These are phyloP conservation scores for Colletotrichum eleusines DNA, from an alignment of 2,329 filamentous ascomycete species.

Conservation along the genomic window DNA sequence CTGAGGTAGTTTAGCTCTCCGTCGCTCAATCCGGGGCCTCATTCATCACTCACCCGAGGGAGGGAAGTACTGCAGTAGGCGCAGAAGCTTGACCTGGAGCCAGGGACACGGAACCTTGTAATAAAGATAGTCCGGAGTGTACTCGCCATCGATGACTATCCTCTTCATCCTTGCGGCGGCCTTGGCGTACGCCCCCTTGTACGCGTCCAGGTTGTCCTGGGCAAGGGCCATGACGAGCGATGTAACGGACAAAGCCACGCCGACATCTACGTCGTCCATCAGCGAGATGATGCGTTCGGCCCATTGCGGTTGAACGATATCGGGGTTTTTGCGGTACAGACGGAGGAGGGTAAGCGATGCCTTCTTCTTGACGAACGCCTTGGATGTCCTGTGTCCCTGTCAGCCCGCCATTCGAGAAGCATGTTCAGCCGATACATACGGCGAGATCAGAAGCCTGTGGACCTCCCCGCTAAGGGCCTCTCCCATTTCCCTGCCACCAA, in stretches of 20 bases:
- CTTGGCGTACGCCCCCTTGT: slow-evolving; percentile 94
- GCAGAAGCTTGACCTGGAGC: slow-evolving; percentile 95
- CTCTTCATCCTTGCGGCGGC: slow-evolving; percentile 90
- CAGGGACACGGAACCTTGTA: slow-evolving; percentile 99
- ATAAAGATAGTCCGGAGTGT: slow-evolving; percentile 92
- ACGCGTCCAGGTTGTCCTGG: slow-evolving; percentile 94
- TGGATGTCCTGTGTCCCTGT: slow-evolving; percentile 69
- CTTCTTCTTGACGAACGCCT: slow-evolving; percentile 99
- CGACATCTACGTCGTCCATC: slow-evolving; percentile 96
- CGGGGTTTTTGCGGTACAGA: slow-evolving; percentile 92
- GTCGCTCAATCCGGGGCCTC: slow-evolving; percentile 7
- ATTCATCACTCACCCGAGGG: slow-evolving; percentile 77
- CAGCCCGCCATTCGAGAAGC: not conserved
- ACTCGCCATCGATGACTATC: slow-evolving; percentile 91
- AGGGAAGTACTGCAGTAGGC: slow-evolving; percentile 94
- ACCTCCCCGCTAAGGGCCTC: slow-evolving; percentile 93
- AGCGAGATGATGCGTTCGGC: slow-evolving; percentile 97
- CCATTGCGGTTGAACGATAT: slow-evolving; percentile 96
- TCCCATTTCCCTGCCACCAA: slow-evolving; percentile 96
- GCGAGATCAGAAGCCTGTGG: slow-evolving; percentile 92
- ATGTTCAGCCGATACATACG: slow-evolving; percentile 67
- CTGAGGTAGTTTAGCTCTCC: slow-evolving; percentile 56
- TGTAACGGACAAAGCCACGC: slow-evolving; percentile 93
- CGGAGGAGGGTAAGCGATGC: slow-evolving; percentile 92
- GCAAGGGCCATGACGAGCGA: slow-evolving; percentile 94